Conservation (phyloP, 108 stramenopile species). For the Poteriospumella lacustris region DNA sequence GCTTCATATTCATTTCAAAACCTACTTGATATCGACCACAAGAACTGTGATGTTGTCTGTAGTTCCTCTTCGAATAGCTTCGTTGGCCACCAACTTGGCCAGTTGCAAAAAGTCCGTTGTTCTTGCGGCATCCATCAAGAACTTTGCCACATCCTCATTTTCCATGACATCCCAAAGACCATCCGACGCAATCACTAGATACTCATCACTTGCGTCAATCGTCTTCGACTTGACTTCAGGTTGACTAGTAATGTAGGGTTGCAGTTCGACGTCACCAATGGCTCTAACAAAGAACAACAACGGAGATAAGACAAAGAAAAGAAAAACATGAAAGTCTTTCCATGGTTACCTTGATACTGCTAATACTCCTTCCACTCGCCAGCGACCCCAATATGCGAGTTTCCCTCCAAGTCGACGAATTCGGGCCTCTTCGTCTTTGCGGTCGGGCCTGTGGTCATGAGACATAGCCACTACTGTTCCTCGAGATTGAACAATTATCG, state of each 20-base stretch:
- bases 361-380: conserved; percentile 23
- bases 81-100: background rate
- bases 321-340: background rate
- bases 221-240: conserved; percentile 1
- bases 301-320: background rate
- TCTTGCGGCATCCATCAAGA: background rate
- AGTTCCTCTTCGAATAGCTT: background rate
- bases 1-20: too few relatives aligned
- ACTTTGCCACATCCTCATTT: conserved; percentile 35
- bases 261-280: conserved; percentile 22
- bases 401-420: conserved; percentile 12
- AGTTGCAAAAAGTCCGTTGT: background rate
- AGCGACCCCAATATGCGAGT: conserved; percentile 15
- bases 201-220: background rate
- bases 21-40: conserved; percentile 26
- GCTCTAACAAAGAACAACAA: background rate
- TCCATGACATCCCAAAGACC: conserved; percentile 43
- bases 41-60: conserved; percentile 18
- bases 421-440: conserved; percentile 22
- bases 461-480: background rate
- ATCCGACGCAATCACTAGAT: conserved; percentile 41
- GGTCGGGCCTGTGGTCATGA: background rate
- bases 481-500: background rate
- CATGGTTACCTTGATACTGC: conserved; percentile 8
- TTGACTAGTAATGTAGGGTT: conserved; percentile 27